Percentiles rank a stretch among this genome's conserved stretches.
phyloP scores from a whole-genome alignment of 2,329 filamentous ascomycete genomes.

The Scopulariopsis brevicaulis region DNA sequence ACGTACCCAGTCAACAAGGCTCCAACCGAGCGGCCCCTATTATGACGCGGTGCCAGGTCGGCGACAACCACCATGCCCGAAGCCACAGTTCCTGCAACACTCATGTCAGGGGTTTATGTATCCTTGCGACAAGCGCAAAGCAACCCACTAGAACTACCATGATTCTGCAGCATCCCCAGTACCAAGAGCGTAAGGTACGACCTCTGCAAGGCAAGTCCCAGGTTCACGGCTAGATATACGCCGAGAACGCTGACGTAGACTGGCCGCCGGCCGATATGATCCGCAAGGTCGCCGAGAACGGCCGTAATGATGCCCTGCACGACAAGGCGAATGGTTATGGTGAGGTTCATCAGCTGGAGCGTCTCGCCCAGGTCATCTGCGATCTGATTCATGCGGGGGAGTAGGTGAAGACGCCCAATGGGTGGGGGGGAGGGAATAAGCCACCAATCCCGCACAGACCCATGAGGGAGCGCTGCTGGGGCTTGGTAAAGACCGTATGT shows the following conservation, averaged over 20 bases:
- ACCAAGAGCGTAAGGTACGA: slow-evolving; percentile 31
- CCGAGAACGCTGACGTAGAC: slow-evolving; percentile 33
- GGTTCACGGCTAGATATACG: slow-evolving; percentile 32
- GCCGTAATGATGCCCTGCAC: slow-evolving; percentile 34
- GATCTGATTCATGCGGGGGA: slow-evolving; percentile 14
- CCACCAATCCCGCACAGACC: slow-evolving; percentile 10
- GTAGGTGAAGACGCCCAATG: slow-evolving; percentile 14
- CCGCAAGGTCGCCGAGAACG: slow-evolving; percentile 37
- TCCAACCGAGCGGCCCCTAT: background rate
- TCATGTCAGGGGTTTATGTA: too few species aligned
- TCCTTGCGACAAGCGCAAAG: background rate
- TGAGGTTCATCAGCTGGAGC: slow-evolving; percentile 19
- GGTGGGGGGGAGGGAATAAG: slow-evolving; percentile 11
- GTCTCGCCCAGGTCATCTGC: slow-evolving; percentile 11
- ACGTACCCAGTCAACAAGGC: background rate
- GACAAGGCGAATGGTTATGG: slow-evolving; percentile 27
- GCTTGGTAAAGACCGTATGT: slow-evolving; percentile 2
- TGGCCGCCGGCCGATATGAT: slow-evolving; percentile 32
- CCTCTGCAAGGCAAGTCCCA: slow-evolving; percentile 29
- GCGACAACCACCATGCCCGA: background rate
- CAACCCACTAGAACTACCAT: slow-evolving; percentile 22
- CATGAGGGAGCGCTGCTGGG: slow-evolving; percentile 12
- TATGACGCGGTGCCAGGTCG: background rate
- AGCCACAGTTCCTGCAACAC: background rate
- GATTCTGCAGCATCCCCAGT: slow-evolving; percentile 36